These are phyloP conservation scores for Pleurotus platypus DNA, from an alignment of 768 basidiomycete genomes.

Conservation along the genomic window DNA sequence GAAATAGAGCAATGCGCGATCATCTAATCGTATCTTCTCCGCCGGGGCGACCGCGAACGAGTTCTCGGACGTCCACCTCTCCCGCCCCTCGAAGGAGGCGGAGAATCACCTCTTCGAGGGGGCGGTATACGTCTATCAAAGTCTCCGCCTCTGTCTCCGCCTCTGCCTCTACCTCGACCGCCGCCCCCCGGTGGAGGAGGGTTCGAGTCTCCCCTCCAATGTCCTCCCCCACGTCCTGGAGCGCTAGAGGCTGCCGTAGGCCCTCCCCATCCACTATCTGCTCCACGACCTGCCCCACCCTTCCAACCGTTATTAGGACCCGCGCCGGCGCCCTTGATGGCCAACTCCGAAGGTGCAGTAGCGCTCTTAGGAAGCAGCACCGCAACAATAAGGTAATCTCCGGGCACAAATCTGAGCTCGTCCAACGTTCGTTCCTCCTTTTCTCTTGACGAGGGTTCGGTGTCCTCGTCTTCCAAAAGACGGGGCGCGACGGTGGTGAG, in stretches of 20 bases:
- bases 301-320: slow-evolving; percentile 29
- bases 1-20: not conserved
- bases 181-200: slow-evolving; percentile 40
- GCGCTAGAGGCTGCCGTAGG: slow-evolving; percentile 29
- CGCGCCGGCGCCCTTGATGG: slow-evolving; percentile 47
- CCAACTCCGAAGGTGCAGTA: slow-evolving; percentile 45
- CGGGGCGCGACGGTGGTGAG: slow-evolving; percentile 55
- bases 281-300: slow-evolving; percentile 27
- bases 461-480: slow-evolving; percentile 49
- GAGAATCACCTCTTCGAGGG: slow-evolving; percentile 43
- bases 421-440: slow-evolving; percentile 72
- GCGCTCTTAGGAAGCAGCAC: slow-evolving; percentile 71
- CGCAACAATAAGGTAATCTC: slow-evolving; percentile 75
- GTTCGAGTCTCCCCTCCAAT: slow-evolving; percentile 74
- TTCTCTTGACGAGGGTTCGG: slow-evolving; percentile 38
- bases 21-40: slow-evolving; percentile 31
- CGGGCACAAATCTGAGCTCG: slow-evolving; percentile 75
- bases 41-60: slow-evolving; percentile 35
- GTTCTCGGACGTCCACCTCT: slow-evolving; percentile 31
- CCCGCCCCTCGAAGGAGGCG: slow-evolving; percentile 43
- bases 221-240: slow-evolving; percentile 56
- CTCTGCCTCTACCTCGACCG: slow-evolving; percentile 23
- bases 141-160: slow-evolving; percentile 28
- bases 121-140: slow-evolving; percentile 46
- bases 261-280: slow-evolving; percentile 48